phyloP scores from a whole-genome alignment of 1,284 basidiomycete species.

The Puccinia triticina region DNA sequence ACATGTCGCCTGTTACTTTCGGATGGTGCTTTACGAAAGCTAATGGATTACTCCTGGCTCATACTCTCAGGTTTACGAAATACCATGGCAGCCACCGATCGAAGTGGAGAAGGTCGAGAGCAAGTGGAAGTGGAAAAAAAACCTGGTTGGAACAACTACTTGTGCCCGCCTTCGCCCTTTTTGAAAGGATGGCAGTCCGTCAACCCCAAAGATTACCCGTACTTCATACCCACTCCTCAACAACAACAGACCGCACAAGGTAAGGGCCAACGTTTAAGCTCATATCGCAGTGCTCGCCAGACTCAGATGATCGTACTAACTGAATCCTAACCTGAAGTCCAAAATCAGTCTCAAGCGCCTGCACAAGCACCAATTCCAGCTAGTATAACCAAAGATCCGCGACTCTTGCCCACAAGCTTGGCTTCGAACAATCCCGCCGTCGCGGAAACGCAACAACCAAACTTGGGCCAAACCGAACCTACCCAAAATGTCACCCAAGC shows the following conservation, averaged over 20 bases:
- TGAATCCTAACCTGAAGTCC: background rate
- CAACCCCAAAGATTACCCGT: conserved; percentile 5
- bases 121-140: background rate
- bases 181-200: conserved; percentile 7
- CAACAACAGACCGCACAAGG: background rate
- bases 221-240: background rate
- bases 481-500: background rate
- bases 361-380: background rate
- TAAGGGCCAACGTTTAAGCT: background rate
- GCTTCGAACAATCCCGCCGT: too few species aligned
- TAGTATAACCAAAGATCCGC: background rate
- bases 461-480: background rate
- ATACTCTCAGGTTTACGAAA: background rate
- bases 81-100: background rate
- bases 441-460: background rate
- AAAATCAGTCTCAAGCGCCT: background rate
- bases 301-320: background rate
- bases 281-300: background rate
- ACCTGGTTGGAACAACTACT: background rate
- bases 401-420: background rate
- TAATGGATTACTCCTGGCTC: background rate
- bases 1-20: too few species aligned
- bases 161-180: conserved; percentile 13
- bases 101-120: background rate
- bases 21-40: background rate